Evolutionary conservation across 139 green algal genomes (phyloP).

Genomic region (Coelastrella sp.): DNA sequence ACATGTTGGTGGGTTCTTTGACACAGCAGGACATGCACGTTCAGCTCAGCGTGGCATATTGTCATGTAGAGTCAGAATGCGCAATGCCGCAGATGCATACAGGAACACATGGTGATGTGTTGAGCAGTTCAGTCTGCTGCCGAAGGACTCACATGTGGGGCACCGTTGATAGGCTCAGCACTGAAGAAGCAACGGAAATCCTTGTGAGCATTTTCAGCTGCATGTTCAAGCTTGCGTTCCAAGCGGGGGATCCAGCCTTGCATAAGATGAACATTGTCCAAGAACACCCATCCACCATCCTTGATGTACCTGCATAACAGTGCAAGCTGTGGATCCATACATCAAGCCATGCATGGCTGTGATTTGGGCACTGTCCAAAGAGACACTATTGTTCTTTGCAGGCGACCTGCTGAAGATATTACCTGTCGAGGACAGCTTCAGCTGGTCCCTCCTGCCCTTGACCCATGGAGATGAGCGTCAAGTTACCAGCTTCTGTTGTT

Average conservation of each 20-base stretch:
- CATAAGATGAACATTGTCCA: constrained; percentile 95
- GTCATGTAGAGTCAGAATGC: neutral
- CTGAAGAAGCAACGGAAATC: constrained; percentile 94
- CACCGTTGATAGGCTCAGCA: constrained; percentile 91
- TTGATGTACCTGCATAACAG: constrained; percentile 77
- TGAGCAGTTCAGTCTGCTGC: no score
- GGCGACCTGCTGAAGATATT: neutral
- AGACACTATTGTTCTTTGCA: neutral
- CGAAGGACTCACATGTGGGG: constrained; percentile 76
- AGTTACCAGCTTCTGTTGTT: constrained; percentile 79
- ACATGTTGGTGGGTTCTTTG: no score
- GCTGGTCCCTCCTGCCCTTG: constrained; percentile 88
- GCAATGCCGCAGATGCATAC: no score
- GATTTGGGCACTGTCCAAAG: neutral
- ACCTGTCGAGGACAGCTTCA: constrained; percentile 83
- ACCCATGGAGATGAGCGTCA: constrained; percentile 90
- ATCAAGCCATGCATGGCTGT: neutral
- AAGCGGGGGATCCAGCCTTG: constrained; percentile 88
- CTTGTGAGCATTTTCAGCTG: constrained; percentile 80
- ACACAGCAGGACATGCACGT: neutral
- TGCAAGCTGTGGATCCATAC: no score
- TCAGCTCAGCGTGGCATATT: neutral
- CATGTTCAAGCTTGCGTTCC: constrained; percentile 89
- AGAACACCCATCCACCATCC: constrained; percentile 90
- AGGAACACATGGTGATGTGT: no score